Conservation (phyloP, 2,329 filamentous ascomycete genomes). For the Penicillium rolfsii region DNA sequence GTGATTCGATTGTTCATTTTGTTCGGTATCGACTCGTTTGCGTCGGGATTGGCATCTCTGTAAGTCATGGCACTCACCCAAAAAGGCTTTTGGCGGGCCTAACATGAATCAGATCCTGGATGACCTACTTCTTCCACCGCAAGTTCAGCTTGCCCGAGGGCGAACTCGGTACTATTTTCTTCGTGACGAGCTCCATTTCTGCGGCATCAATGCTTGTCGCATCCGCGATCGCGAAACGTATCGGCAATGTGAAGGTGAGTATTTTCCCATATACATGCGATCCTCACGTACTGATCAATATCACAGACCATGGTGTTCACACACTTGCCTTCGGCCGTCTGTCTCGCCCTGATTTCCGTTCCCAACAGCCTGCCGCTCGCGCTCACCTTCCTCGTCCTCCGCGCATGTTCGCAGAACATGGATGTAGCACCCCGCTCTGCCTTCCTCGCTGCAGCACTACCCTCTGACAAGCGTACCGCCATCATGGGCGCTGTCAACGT, state of each 20-base stretch:
- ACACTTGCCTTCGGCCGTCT: constrained; percentile 69
- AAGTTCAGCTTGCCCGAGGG: constrained; percentile 59
- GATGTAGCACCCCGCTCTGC: constrained; percentile 71
- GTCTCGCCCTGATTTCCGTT: constrained; percentile 65
- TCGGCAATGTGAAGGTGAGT: constrained; percentile 55
- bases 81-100: background rate
- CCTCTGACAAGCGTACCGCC: constrained; percentile 68
- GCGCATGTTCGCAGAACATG: constrained; percentile 68
- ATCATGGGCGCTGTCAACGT: constrained; percentile 73
- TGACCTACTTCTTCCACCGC: constrained; percentile 60
- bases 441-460: constrained; percentile 68
- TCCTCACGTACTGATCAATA: constrained; percentile 15
- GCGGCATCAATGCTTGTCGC: constrained; percentile 53
- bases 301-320: constrained; percentile 74
- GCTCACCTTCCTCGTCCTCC: constrained; percentile 63
- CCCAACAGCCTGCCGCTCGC: constrained; percentile 58
- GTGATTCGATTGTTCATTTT: constrained; percentile 63
- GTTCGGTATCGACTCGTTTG: constrained; percentile 70
- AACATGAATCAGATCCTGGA: constrained; percentile 43
- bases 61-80: constrained; percentile 41
- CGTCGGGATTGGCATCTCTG: constrained; percentile 69
- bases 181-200: constrained; percentile 50
- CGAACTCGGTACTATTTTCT: constrained; percentile 58
- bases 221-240: constrained; percentile 67
- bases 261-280: constrained; percentile 12